Evolutionary conservation across 2,329 filamentous ascomycete species (phyloP).

Genomic region (Aureobasidium subglaciale): DNA sequence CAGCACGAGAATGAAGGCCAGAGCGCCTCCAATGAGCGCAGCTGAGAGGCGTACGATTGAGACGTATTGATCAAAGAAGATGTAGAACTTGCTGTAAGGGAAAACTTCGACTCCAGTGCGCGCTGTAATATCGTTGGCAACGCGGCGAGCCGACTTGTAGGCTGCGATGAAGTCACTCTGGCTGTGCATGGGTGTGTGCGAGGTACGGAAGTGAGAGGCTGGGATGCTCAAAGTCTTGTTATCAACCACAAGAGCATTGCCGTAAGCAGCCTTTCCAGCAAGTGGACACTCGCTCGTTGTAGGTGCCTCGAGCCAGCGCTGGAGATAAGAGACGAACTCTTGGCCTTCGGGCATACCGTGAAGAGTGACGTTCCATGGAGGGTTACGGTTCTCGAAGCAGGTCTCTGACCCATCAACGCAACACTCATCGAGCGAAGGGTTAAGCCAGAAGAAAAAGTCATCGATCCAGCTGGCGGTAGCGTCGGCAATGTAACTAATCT

Average conservation of each 20-base stretch:
- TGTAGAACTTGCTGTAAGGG: conserved; percentile 95
- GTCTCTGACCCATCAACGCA: conserved; percentile 58
- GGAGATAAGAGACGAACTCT: conserved; percentile 83
- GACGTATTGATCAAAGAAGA: conserved; percentile 97
- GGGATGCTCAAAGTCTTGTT: conserved; percentile 58
- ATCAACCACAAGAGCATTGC: conserved; percentile 75
- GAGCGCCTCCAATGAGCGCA: conserved; percentile 70
- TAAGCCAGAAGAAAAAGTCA: conserved; percentile 95
- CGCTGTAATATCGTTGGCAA: conserved; percentile 66
- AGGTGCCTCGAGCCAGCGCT: conserved; percentile 73
- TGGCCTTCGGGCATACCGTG: conserved; percentile 84
- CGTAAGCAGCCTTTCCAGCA: conserved; percentile 81
- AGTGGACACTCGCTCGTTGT: conserved; percentile 80
- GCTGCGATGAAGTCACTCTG: conserved; percentile 91
- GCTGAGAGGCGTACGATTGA: conserved; percentile 74
- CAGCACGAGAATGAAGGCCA: conserved; percentile 78
- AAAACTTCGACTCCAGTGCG: conserved; percentile 77
- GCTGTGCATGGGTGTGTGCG: conserved; percentile 76
- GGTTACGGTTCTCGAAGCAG: conserved; percentile 72
- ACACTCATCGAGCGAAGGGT: conserved; percentile 68
- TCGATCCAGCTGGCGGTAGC: conserved; percentile 94
- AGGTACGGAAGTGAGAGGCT: conserved; percentile 86
- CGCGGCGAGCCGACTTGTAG: conserved; percentile 81
- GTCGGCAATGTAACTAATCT: conserved; percentile 80
- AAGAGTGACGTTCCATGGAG: conserved; percentile 83